phyloP scores from a whole-genome alignment of 2,329 filamentous ascomycete species.

The Berkeleyomyces rouxiae region DNA sequence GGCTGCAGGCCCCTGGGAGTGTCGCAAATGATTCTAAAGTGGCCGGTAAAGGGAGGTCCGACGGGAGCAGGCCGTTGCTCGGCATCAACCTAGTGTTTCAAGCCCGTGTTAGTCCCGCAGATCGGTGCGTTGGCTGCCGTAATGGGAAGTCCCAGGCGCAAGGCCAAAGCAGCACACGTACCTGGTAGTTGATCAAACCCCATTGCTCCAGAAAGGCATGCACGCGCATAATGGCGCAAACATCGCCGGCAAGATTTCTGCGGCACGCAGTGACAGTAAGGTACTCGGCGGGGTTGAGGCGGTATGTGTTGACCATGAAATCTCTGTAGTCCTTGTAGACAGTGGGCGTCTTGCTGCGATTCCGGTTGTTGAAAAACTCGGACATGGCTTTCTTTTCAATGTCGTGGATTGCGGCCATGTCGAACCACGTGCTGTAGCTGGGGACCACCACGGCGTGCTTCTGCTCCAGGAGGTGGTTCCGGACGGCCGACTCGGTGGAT shows the following conservation, averaged over 20 bases:
- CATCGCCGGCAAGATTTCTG: slow-evolving; percentile 86
- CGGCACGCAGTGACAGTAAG: slow-evolving; percentile 92
- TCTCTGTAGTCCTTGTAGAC: slow-evolving; percentile 99
- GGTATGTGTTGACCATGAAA: slow-evolving; percentile 99
- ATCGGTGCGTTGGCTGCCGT: neutral
- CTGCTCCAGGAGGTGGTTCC: slow-evolving; percentile 81
- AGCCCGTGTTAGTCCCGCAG: neutral
- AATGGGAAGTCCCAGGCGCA: neutral
- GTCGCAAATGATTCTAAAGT: slow-evolving; percentile 91
- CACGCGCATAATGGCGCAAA: slow-evolving; percentile 97
- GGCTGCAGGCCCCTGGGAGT: slow-evolving; percentile 88
- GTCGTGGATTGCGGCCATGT: slow-evolving; percentile 83
- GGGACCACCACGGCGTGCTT: slow-evolving; percentile 92
- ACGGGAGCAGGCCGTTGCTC: slow-evolving; percentile 91
- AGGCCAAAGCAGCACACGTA: slow-evolving; percentile 23
- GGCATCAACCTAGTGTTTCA: slow-evolving; percentile 59
- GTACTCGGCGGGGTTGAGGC: slow-evolving; percentile 88
- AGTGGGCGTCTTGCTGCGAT: slow-evolving; percentile 91
- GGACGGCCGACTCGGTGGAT: slow-evolving; percentile 66
- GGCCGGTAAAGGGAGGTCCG: slow-evolving; percentile 88
- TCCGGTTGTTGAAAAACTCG: slow-evolving; percentile 96
- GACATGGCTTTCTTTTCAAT: slow-evolving; percentile 90
- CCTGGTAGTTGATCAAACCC: slow-evolving; percentile 98
- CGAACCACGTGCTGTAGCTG: slow-evolving; percentile 97
- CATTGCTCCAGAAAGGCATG: slow-evolving; percentile 97